Percentiles rank a stretch among this genome's conserved stretches.
These are phyloP conservation scores for Botrytis deweyae DNA, from an alignment of 2,329 filamentous ascomycete genomes.

Conservation along the genomic window DNA sequence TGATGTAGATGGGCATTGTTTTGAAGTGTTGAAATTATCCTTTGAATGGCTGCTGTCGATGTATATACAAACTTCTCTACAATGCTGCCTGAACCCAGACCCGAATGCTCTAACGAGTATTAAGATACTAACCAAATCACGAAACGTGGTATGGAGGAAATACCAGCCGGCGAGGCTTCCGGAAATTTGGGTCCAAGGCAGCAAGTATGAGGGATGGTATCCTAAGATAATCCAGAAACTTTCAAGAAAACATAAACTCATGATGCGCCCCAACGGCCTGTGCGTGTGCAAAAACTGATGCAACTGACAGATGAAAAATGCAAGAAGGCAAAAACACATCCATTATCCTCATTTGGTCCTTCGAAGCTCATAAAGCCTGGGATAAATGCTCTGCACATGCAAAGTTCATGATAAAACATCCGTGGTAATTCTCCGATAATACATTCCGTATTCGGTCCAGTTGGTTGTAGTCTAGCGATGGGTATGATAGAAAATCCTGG, in stretches of 20 bases:
- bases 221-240: constrained; percentile 29
- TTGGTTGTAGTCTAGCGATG: constrained; percentile 25
- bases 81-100: constrained; percentile 32
- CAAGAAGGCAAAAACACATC: constrained; percentile 28
- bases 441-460: constrained; percentile 28
- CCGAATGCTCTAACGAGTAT: constrained; percentile 27
- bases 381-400: constrained; percentile 30
- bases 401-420: constrained; percentile 28
- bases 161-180: constrained; percentile 25
- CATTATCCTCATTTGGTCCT: constrained; percentile 29
- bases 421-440: constrained; percentile 24
- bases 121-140: constrained; percentile 32
- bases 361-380: constrained; percentile 33
- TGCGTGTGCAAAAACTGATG: constrained; percentile 39
- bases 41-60: constrained; percentile 25
- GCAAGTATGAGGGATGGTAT: constrained; percentile 35
- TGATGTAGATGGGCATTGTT: neutral
- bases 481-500: constrained; percentile 26
- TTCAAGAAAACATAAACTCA: constrained; percentile 30
- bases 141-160: constrained; percentile 22
- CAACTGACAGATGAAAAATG: constrained; percentile 34
- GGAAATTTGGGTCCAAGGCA: constrained; percentile 36
- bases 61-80: constrained; percentile 32
- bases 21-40: constrained; percentile 26
- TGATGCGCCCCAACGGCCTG: constrained; percentile 36